Evolutionary conservation across 441 rosid genomes (phyloP), one percentile per base, ranked within the genome.

Genomic region (Populus hybrid): DNA sequence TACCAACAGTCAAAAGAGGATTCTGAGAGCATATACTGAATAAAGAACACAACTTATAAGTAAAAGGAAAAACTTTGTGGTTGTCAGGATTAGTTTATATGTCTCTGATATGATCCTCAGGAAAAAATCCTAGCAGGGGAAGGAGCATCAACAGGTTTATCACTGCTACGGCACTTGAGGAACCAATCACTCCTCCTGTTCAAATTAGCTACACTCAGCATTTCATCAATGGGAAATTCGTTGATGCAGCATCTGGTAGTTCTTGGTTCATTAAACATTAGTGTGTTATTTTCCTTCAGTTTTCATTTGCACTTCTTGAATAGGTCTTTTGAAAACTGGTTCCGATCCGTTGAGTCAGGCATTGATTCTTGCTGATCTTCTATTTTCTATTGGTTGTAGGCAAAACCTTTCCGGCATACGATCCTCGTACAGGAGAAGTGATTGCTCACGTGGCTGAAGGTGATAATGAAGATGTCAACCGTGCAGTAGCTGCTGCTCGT

Each of bases 381-480:
- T 67, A 53, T 36, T 40, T 61, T 76, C 42, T 67, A 24, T 75
- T 70, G 76, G 74, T 53, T 80, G 46, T 69, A 90, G 94, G 94
- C 64, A 92, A 86, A 86, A 92, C 90, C 14, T 90, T 92, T 81
- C 91, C 92, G 0, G 75, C 89, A 5, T 79, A 74, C 16, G 94
- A 92, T 42, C 97, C 97, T 57, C 89, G 90, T 12, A 89, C 85
- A 0, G 94, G 82, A 8, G 86, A 88, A 66, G 91, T 83, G 59
- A 87, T 92, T 82, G 84, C 97, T 46, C 79, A 88, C 40, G 89
- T 92, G 40, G 94, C 94, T 24, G 97, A 92, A 84, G 92, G 89
- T 26, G 94, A 90, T 67, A 85, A 79, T 7, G 94, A 87, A 84
- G 97, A 92, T 80, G 80, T 92, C 42, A 80, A 92, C 82, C 80